Base-by-base conservation (phyloP, 768 basidiomycete species). In the Boletus edulis region DNA sequence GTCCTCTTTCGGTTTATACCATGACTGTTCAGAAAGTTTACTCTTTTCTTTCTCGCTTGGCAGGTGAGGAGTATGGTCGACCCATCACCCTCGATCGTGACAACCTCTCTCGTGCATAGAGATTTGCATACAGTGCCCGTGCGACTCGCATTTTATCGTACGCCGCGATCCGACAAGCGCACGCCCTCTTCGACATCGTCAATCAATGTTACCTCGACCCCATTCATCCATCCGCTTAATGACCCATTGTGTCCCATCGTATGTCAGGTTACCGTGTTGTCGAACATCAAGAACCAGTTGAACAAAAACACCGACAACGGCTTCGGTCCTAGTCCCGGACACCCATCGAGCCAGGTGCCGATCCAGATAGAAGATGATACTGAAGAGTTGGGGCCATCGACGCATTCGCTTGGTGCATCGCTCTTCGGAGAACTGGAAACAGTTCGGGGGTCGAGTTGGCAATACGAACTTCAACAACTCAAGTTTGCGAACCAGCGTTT, bases 401-500 rank as follows among this genome's bases (percentile, higher is more conserved):
- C 49, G 31, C 67, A 63, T 39, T 27, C 64, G 2, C 24, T 43
- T 10, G 38, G 11, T 8, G 64, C 71, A 55, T 77, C 90, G 59
- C 68, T 93, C 17, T 93, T 92, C 57, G 83, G 82, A 39, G 89
- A 91, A 67, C 78, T 94, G 14, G 84, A 88, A 41, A 78, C 80
- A 0, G 69, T 73, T 14, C 75, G 86, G 5, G 85, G 82, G 12
- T 86, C 87, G 32, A 92, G 90, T 60, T 97, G 94, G 94, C 94
- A 96, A 73, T 96, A 93, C 62, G 91, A 94, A 73, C 76, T 95
- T 46, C 87, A 92, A 72, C 90, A 94, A 69, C 76, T 94, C 60
- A 80, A 84, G 65, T 85, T 85, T 62, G 76, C 80, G 49, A 93
- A 92, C 64, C 77, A 83, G 70, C 71, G 83, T 56, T 59, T 92